phyloP scores from a whole-genome alignment of 1,284 basidiomycete genomes.

The Malassezia sp. region DNA sequence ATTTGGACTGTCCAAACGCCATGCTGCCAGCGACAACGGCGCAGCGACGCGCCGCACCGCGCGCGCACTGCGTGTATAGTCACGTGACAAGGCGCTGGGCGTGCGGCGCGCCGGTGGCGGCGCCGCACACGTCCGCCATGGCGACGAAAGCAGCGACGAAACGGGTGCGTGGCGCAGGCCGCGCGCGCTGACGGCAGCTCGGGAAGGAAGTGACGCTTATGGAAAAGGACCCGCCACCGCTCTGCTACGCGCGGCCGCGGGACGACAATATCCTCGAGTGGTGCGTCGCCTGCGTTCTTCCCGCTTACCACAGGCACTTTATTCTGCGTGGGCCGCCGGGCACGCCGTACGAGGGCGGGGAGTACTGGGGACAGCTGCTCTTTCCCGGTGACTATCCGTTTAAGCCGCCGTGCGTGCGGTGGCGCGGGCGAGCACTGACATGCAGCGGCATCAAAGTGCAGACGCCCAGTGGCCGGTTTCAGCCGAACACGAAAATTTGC shows the following conservation, averaged over 20 bases:
- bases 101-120: not conserved
- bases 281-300: constrained; percentile 48
- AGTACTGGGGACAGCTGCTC: constrained; percentile 61
- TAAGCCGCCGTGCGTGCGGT: constrained; percentile 50
- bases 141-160: constrained; percentile 22
- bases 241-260: constrained; percentile 82
- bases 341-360: constrained; percentile 79
- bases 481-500: constrained; percentile 76
- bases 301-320: constrained; percentile 49
- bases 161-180: constrained; percentile 10
- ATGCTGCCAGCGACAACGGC: no score
- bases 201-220: constrained; percentile 80
- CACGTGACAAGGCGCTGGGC: constrained; percentile 10
- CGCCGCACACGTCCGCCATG: constrained; percentile 7
- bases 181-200: constrained; percentile 52
- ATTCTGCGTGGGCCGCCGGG: constrained; percentile 73
- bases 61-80: not conserved
- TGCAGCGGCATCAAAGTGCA: constrained; percentile 79
- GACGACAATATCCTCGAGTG: constrained; percentile 77
- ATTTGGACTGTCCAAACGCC: constrained; percentile 14
- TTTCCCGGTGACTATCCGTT: constrained; percentile 61
- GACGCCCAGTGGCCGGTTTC: constrained; percentile 84
- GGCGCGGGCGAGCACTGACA: not conserved
- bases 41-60: constrained; percentile 4
- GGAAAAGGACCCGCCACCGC: constrained; percentile 85